These are phyloP conservation scores for Daedaleopsis sinensis DNA, from an alignment of 768 basidiomycete genomes.

Conservation along the genomic window DNA sequence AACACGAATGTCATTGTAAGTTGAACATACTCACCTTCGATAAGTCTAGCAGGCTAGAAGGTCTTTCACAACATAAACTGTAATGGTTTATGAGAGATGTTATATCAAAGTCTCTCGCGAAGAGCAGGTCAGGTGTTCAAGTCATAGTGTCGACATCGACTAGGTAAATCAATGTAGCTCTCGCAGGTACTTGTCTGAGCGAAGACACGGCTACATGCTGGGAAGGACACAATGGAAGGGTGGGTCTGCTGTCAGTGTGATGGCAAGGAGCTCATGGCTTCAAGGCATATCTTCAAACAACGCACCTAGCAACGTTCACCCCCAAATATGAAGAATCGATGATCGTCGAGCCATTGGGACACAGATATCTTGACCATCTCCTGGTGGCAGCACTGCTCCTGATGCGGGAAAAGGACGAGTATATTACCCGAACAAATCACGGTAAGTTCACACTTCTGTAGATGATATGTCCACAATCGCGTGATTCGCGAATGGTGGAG, in stretches of 20 bases:
- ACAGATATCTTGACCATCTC: constrained; percentile 26
- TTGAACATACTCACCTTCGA: background rate
- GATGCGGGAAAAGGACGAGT: constrained; percentile 27
- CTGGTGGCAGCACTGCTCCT: constrained; percentile 25
- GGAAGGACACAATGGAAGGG: constrained; percentile 25
- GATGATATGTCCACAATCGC: too few species aligned
- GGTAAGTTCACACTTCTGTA: background rate
- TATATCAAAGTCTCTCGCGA: constrained; percentile 14
- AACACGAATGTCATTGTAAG: too few species aligned
- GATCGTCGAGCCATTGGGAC: constrained; percentile 24
- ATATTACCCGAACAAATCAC: constrained; percentile 1
- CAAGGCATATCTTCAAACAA: constrained; percentile 20
- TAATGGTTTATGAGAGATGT: constrained; percentile 22
- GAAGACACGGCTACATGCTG: constrained; percentile 24
- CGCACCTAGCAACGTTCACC: constrained; percentile 22
- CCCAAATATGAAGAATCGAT: constrained; percentile 20
- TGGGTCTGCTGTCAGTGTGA: background rate
- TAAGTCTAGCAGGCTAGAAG: constrained; percentile 22
- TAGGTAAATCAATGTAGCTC: constrained; percentile 10
- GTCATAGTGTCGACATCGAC: background rate
- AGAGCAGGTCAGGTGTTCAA: constrained; percentile 2
- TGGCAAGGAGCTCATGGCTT: background rate
- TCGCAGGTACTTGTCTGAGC: constrained; percentile 23
- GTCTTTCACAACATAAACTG: constrained; percentile 14
- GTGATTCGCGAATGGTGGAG: too few species aligned